These are phyloP conservation scores for Lactarius sanguifluus DNA, from an alignment of 768 basidiomycete species.

Conservation along the genomic window DNA sequence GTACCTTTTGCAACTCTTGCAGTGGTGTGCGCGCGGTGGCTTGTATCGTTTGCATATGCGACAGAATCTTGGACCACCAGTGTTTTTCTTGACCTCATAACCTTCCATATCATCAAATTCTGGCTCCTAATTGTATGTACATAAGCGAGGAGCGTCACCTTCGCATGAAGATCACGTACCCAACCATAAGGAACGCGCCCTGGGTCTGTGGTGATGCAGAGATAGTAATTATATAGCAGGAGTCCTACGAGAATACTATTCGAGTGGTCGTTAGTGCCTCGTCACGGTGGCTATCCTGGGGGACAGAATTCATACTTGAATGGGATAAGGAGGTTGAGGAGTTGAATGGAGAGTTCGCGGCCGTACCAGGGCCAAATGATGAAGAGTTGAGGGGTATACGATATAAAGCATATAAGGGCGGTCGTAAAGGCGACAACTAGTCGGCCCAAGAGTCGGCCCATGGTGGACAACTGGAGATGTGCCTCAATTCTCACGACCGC, in stretches of 20 bases:
- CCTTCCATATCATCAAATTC: constrained; percentile 63
- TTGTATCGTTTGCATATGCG: constrained; percentile 83
- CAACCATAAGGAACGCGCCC: constrained; percentile 77
- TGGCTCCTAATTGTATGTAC: constrained; percentile 56
- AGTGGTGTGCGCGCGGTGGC: constrained; percentile 91
- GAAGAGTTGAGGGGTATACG: constrained; percentile 86
- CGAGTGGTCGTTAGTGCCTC: constrained; percentile 20
- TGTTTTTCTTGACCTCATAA: constrained; percentile 88
- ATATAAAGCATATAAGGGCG: constrained; percentile 79
- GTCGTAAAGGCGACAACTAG: constrained; percentile 69
- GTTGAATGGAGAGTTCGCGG: constrained; percentile 64
- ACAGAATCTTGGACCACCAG: constrained; percentile 81
- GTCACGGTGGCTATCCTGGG: constrained; percentile 1
- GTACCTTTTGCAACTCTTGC: constrained; percentile 79
- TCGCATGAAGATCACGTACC: constrained; percentile 47
- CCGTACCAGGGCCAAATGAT: constrained; percentile 95
- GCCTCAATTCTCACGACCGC: not conserved
- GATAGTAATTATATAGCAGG: constrained; percentile 85
- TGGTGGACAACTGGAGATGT: constrained; percentile 25
- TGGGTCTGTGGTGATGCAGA: constrained; percentile 81
- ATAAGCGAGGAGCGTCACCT: not conserved
- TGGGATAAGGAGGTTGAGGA: constrained; percentile 73
- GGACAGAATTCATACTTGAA: constrained; percentile 71
- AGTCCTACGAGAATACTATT: constrained; percentile 69
- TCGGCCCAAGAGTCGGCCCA: constrained; percentile 53